Base-by-base conservation (phyloP, 805 yeast species). In the Maudiozyma bulderi region DNA sequence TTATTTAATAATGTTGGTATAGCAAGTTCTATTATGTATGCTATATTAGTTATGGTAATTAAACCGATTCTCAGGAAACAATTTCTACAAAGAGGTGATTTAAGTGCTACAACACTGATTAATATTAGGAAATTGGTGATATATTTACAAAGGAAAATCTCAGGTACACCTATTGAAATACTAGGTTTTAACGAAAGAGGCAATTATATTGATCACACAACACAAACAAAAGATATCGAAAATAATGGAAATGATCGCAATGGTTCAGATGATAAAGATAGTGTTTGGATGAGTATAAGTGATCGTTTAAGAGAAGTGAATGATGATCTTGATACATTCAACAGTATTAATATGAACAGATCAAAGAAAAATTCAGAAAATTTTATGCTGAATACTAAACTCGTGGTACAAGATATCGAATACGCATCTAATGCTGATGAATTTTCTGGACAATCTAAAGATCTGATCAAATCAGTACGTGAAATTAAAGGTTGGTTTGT, bases 401-500 rank as follows among this genome's bases (percentile, higher is more conserved):
- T 57, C 41, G 43, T 47, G 49, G 56, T 43, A 37, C 68, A 57
- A 32, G 57, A 43, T 46, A 47, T 61, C 45, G 56, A 34, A 56
- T 53, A 34, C 31, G 50, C 26, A 45, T 59, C 40, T 42, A 55
- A 32, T 32, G 15, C 53, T 2, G 47, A 47, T 14, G 26, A 32
- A 8, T 8, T 44, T 7, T 37, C 38, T 5, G 47, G 35, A 8
- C 33, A 45, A 26, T 39, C 48, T 8, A 52, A 54, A 6, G 60
- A 58, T 8, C 55, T 69, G 9, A 61, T 56, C 13, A 53, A 57
- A 6, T 58, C 60, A 1, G 61, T 70, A 9, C 62, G 75, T 40
- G 62, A 64, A n/a, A 64, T 70, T 31, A 71, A 71, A 54, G 75
- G 75, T 15, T 66, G 72, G 66, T 65, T 62, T 50, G 55, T 71